Evolutionary conservation across 2,329 filamentous ascomycete species (phyloP).

Genomic region (Calonectria multiphialidica): DNA sequence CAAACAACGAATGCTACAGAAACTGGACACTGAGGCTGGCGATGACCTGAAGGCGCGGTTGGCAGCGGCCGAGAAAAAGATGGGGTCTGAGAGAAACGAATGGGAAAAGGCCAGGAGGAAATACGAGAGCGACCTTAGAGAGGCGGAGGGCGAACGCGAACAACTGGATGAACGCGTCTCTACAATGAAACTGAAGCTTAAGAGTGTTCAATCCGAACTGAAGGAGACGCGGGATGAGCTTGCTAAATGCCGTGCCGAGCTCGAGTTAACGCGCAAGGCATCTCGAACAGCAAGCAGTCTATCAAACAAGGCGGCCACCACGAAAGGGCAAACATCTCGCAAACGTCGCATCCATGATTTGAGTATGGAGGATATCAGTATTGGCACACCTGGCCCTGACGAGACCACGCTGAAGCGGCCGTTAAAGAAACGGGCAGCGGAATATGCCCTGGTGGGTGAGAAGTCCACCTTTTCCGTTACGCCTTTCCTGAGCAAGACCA

Average conservation of each 20-base stretch:
- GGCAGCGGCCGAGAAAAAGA: slow-evolving; percentile 51
- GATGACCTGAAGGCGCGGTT: slow-evolving; percentile 55
- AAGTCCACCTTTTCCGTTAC: slow-evolving; percentile 96
- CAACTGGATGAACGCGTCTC: slow-evolving; percentile 79
- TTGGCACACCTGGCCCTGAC: slow-evolving; percentile 60
- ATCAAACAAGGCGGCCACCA: slow-evolving; percentile 35
- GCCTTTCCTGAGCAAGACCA: slow-evolving; percentile 86
- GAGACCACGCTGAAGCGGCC: slow-evolving; percentile 55
- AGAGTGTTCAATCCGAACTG: slow-evolving; percentile 77
- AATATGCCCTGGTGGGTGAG: slow-evolving; percentile 73
- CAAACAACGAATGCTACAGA: slow-evolving; percentile 46
- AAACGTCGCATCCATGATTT: slow-evolving; percentile 62
- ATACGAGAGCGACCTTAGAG: slow-evolving; percentile 66
- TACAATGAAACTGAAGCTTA: slow-evolving; percentile 77
- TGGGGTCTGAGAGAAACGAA: slow-evolving; percentile 57
- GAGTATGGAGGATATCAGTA: slow-evolving; percentile 58
- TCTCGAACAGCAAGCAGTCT: slow-evolving; percentile 32
- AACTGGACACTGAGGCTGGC: slow-evolving; percentile 53
- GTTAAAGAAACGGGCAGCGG: slow-evolving; percentile 68
- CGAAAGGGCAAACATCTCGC: slow-evolving; percentile 51
- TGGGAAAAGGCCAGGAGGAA: slow-evolving; percentile 59
- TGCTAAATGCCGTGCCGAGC: slow-evolving; percentile 54
- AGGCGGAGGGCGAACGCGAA: slow-evolving; percentile 72
- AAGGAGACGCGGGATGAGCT: slow-evolving; percentile 68
- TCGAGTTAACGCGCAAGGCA: slow-evolving; percentile 47